These are phyloP conservation scores for Inga laurina DNA, from an alignment of 306 rosid genomes.

Conservation along the genomic window DNA sequence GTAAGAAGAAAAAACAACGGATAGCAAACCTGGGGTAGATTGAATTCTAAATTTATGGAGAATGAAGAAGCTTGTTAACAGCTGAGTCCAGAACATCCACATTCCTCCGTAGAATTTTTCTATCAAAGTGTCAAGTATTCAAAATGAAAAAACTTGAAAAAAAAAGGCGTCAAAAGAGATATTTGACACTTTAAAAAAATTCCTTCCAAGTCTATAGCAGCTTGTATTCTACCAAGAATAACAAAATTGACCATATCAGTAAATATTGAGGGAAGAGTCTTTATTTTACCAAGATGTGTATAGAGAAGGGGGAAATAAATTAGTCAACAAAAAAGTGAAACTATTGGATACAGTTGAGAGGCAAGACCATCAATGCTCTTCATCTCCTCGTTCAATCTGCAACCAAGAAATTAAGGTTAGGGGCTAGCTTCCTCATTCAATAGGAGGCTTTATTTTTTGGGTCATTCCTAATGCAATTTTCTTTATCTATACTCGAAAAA, in stretches of 20 bases:
- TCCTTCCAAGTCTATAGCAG: slow-evolving; percentile 11
- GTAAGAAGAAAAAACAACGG: not conserved
- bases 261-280: not conserved
- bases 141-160: slow-evolving; percentile 23
- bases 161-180: slow-evolving; percentile 6
- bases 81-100: slow-evolving; percentile 75
- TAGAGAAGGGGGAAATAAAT: not conserved
- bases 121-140: slow-evolving; percentile 58
- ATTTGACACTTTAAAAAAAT: slow-evolving; percentile 2
- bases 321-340: not conserved
- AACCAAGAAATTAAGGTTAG: slow-evolving; percentile 3
- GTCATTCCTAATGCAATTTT: not conserved
- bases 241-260: not conserved
- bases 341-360: slow-evolving; percentile 70
- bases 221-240: not conserved
- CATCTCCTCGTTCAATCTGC: slow-evolving; percentile 93
- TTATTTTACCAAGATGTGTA: slow-evolving; percentile 4
- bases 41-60: slow-evolving; percentile 50
- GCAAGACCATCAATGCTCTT: slow-evolving; percentile 68
- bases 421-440: not conserved
- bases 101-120: slow-evolving; percentile 72
- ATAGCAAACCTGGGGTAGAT: not conserved
- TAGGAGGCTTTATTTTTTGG: not conserved
- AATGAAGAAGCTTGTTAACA: slow-evolving; percentile 70
- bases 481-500: not conserved